phyloP scores from a whole-genome alignment of 352 stramenopile species.

The Phytophthora pinifolia region DNA sequence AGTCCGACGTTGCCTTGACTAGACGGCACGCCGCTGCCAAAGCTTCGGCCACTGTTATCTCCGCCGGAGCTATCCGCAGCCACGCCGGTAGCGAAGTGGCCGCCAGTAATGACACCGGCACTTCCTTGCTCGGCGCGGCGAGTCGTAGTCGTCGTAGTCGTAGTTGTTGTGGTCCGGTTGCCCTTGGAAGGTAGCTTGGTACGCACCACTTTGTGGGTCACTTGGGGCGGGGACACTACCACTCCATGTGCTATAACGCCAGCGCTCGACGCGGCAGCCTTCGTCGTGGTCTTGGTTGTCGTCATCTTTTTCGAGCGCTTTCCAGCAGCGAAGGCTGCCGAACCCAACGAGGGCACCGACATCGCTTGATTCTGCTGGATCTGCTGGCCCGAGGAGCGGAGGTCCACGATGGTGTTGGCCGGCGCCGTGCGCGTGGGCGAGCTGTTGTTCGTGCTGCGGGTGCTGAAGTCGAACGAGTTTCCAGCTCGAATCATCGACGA shows the following conservation, averaged over 20 bases:
- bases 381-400: slow-evolving; percentile 3
- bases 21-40: slow-evolving; percentile 7
- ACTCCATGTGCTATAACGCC: slow-evolving; percentile 15
- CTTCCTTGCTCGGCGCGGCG: slow-evolving; percentile 15
- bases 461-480: slow-evolving; percentile 25
- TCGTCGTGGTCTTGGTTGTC: slow-evolving; percentile 22
- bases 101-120: slow-evolving; percentile 1
- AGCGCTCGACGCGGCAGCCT: slow-evolving; percentile 8
- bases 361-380: slow-evolving; percentile 17
- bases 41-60: slow-evolving; percentile 9
- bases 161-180: slow-evolving; percentile 19
- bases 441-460: slow-evolving; percentile 24
- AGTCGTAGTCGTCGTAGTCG: slow-evolving; percentile 23
- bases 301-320: slow-evolving; percentile 19
- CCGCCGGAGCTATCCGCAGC: slow-evolving; percentile 3
- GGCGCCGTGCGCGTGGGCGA: slow-evolving; percentile 16
- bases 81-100: slow-evolving; percentile 2
- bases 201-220: slow-evolving; percentile 25
- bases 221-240: slow-evolving; percentile 15
- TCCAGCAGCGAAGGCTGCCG: slow-evolving; percentile 8
- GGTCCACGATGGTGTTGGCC: slow-evolving; percentile 27
- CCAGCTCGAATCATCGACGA: slow-evolving; percentile 18
- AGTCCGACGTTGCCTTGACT: slow-evolving; percentile 13
- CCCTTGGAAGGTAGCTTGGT: slow-evolving; percentile 22
- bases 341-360: slow-evolving; percentile 6